Evolutionary conservation across 768 basidiomycete genomes (phyloP).

Genomic region (Pulveroboletus ravenelii): DNA sequence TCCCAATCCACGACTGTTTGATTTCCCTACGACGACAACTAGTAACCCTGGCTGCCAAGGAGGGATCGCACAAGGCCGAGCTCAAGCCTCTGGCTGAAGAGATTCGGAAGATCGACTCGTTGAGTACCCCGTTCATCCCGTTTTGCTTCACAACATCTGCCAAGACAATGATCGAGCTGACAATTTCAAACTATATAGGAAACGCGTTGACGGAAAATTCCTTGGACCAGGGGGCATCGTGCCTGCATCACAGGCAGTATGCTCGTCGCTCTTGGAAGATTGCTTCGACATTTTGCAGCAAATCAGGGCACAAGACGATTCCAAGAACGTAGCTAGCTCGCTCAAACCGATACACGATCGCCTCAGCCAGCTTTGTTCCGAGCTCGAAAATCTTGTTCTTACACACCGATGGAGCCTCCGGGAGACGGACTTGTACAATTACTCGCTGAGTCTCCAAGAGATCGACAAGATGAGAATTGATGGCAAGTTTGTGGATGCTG

Average conservation of each 20-base stretch:
- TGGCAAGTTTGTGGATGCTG: slow-evolving; percentile 93
- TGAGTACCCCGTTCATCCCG: slow-evolving; percentile 48
- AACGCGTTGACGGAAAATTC: slow-evolving; percentile 95
- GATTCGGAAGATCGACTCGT: slow-evolving; percentile 93
- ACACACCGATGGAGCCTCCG: slow-evolving; percentile 97
- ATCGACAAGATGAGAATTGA: slow-evolving; percentile 97
- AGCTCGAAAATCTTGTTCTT: slow-evolving; percentile 86
- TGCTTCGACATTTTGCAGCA: slow-evolving; percentile 96
- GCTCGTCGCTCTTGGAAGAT: slow-evolving; percentile 90
- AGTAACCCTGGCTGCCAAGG: slow-evolving; percentile 82
- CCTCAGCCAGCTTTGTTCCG: slow-evolving; percentile 75
- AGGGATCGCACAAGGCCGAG: slow-evolving; percentile 78
- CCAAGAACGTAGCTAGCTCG: slow-evolving; percentile 77
- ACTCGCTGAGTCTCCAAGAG: slow-evolving; percentile 87
- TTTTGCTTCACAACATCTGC: slow-evolving; percentile 9
- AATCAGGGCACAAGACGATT: slow-evolving; percentile 89
- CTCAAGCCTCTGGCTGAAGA: slow-evolving; percentile 90
- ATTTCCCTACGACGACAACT: slow-evolving; percentile 86
- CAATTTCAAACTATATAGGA: slow-evolving; percentile 39
- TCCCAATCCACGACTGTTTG: slow-evolving; percentile 85
- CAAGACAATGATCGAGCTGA: slow-evolving; percentile 10
- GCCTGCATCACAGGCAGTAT: slow-evolving; percentile 86
- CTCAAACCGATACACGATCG: slow-evolving; percentile 94
- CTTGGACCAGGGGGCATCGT: slow-evolving; percentile 86
- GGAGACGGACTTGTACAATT: slow-evolving; percentile 93